These are phyloP conservation scores for Saprolegnia parasitica DNA, from an alignment of 352 stramenopile species.

Conservation along the genomic window DNA sequence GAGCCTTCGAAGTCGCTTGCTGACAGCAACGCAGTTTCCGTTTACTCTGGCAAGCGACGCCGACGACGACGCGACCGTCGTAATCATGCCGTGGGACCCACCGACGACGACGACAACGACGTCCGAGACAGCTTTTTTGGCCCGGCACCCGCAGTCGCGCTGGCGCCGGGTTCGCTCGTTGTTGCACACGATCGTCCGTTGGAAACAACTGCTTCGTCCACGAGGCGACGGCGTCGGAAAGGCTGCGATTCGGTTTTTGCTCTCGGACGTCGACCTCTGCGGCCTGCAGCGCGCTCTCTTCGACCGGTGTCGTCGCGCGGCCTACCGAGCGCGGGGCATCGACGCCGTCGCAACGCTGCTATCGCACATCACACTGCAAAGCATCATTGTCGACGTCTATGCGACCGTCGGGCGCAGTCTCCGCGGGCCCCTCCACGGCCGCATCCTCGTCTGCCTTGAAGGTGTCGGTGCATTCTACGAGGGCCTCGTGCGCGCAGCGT, in stretches of 20 bases:
- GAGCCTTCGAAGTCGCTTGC: neutral
- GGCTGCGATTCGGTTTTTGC: conserved; percentile 6
- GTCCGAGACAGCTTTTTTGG: conserved; percentile 36
- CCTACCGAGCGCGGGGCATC: conserved; percentile 40
- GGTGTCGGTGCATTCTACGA: conserved; percentile 19
- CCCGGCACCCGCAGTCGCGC: conserved; percentile 40
- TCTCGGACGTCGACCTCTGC: conserved; percentile 8
- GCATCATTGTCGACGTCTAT: conserved; percentile 49
- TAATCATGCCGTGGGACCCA: conserved; percentile 16
- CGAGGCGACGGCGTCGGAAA: neutral
- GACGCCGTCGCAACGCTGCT: conserved; percentile 47
- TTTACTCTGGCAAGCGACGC: conserved; percentile 37
- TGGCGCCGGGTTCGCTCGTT: conserved; percentile 44
- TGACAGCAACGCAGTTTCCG: conserved; percentile 29
- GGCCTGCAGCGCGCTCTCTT: conserved; percentile 34
- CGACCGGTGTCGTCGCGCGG: conserved; percentile 48
- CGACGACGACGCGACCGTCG: conserved; percentile 17
- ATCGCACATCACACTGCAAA: conserved; percentile 39
- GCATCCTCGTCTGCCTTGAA: neutral
- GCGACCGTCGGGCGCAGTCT: conserved; percentile 51
- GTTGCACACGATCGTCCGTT: conserved; percentile 41
- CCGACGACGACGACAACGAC: conserved; percentile 32
- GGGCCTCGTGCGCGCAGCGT: conserved; percentile 10
- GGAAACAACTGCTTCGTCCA: conserved; percentile 31
- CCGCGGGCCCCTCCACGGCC: neutral